Evolutionary conservation across 2,329 filamentous ascomycete species (phyloP), one percentile per base, ranked within the genome.

Genomic region (Teratosphaeria epicoccoides): DNA sequence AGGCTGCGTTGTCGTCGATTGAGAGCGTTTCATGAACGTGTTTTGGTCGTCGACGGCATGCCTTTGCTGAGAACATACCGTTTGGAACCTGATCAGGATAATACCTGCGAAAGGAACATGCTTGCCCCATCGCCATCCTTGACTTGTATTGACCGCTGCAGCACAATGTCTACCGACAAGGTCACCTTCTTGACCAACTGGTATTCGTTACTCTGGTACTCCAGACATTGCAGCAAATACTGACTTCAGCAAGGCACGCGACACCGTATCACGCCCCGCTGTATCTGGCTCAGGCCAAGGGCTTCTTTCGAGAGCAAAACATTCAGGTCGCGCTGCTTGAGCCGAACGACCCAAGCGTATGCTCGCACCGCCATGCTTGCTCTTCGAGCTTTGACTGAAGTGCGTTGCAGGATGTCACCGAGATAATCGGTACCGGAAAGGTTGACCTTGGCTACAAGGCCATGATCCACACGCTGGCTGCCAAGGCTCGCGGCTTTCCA

Each of bases 101-200:
- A 87, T 86, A 78, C 83, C 83, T 86, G 84, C 84, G 85, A 83
- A n/a, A 87, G 87, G 84, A 81, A 87, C 80, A 83, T 87, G 84
- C 84, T 84, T 84, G 80, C 81, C 81, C 76, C 72, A 68, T 67
- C 68, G 65, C 64, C 64, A 64, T 53, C 56, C 57, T 52, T 49
- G 50, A 51, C 65, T 62, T 66, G 64, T 66, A 73, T 76, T 81
- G 68, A 81, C 73, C 64, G 60, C 56, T 58, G 62, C 65, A 81
- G 74, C 75, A 80, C 68, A 56, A 88, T 88, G 85, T 81, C 85
- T 68, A 87, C 84, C 70, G 85, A 88, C 68, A 88, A 88, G 81
- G 88, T 89, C 65, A 88, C 85, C 49, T 89, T 88, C 73, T 76
- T 88, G 68, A 86, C 84, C 72, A 88, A 89, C 77, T 89, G 85